A percentile compares a stretch with the other conserved stretches of the same genome.
Evolutionary conservation across 192 early-diverging fungal genomes (phyloP).

Genomic region (Gaertneriomyces semiglobifer): DNA sequence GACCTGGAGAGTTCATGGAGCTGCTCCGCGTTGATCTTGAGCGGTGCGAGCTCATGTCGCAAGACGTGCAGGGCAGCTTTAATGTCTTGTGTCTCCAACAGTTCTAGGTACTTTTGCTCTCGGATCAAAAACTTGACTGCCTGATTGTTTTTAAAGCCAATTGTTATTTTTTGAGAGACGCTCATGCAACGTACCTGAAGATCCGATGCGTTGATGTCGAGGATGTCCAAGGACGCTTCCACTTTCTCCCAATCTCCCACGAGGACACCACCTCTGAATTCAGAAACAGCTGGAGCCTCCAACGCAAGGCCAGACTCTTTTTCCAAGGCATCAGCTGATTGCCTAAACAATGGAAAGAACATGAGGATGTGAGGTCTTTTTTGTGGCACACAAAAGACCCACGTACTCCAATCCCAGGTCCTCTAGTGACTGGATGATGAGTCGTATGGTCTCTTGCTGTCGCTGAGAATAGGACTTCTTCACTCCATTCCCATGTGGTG

Average conservation of each 20-base stretch:
- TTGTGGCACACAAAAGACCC: neutral
- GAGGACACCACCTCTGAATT: constrained; percentile 71
- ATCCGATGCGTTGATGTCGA: constrained; percentile 32
- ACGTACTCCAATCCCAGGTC: constrained; percentile 76
- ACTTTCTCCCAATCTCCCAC: constrained; percentile 74
- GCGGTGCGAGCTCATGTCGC: constrained; percentile 73
- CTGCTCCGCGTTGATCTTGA: constrained; percentile 63
- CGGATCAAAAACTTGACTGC: constrained; percentile 70
- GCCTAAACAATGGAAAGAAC: constrained; percentile 29
- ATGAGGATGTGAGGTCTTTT: neutral
- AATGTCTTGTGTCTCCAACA: constrained; percentile 65
- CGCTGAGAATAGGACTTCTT: neutral
- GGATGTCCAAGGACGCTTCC: constrained; percentile 51
- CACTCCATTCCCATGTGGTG: constrained; percentile 5
- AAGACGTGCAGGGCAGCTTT: constrained; percentile 74
- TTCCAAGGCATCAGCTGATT: constrained; percentile 68
- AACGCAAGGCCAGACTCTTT: constrained; percentile 74
- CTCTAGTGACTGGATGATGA: constrained; percentile 82
- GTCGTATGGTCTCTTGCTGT: constrained; percentile 75
- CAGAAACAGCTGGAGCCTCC: constrained; percentile 65
- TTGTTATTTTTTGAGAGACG: constrained; percentile 7
- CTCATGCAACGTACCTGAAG: neutral
- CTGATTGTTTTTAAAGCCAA: neutral
- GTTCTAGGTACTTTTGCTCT: constrained; percentile 89
- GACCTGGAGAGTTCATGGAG: constrained; percentile 77